Conservation (phyloP, 805 yeast genomes). For the Kodamaea laetipori region DNA sequence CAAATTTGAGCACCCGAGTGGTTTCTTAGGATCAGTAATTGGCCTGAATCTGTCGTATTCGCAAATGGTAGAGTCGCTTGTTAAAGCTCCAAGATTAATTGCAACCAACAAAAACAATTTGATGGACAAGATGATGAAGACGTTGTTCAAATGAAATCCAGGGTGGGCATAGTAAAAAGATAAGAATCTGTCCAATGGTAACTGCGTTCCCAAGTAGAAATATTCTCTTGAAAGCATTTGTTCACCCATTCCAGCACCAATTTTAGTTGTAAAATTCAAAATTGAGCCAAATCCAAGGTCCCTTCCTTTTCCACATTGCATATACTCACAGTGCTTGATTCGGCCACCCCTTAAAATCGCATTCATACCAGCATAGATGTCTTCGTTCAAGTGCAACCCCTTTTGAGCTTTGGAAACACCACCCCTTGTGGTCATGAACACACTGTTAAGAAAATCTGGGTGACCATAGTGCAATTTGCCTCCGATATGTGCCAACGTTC, state of each 20-base stretch:
- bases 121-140: slow-evolving; percentile 67
- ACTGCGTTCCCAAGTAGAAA: slow-evolving; percentile 73
- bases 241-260: slow-evolving; percentile 92
- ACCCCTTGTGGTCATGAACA: slow-evolving; percentile 82
- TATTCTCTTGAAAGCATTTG: slow-evolving; percentile 83
- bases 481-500: slow-evolving; percentile 79
- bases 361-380: slow-evolving; percentile 84
- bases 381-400: slow-evolving; percentile 81
- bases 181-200: slow-evolving; percentile 75
- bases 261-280: slow-evolving; percentile 77
- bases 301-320: slow-evolving; percentile 86
- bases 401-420: slow-evolving; percentile 86
- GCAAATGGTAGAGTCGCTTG: slow-evolving; percentile 63
- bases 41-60: slow-evolving; percentile 59
- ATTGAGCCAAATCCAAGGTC: slow-evolving; percentile 85
- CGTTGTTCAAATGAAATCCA: slow-evolving; percentile 80
- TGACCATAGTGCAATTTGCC: slow-evolving; percentile 87
- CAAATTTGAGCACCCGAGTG: slow-evolving; percentile 71
- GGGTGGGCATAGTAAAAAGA: slow-evolving; percentile 86
- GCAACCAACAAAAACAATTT: slow-evolving; percentile 57
- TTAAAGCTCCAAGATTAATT: slow-evolving; percentile 63
- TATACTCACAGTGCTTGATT: slow-evolving; percentile 79
- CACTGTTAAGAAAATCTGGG: slow-evolving; percentile 76
- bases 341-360: slow-evolving; percentile 80
- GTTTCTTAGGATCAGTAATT: slow-evolving; percentile 60